Base-by-base conservation (phyloP, 1,139 yeast species). In the Sugiyamaella japonica region DNA sequence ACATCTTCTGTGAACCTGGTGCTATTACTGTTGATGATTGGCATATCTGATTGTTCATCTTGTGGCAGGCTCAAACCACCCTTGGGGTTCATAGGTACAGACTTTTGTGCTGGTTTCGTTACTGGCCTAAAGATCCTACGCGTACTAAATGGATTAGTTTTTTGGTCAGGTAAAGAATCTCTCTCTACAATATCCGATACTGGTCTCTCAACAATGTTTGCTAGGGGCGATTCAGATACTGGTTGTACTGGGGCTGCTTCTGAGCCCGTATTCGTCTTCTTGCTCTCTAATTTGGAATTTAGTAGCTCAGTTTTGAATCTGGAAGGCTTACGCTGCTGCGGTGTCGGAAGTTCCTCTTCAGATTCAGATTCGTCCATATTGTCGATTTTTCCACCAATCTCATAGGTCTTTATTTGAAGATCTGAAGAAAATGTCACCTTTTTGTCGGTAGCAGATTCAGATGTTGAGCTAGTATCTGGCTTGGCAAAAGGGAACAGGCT, bases 331-430 rank as follows among this genome's bases (percentile, higher is more conserved):
- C 60, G 59, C 39, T 49, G 38, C 1, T 48, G 38, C 39, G 48
- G 38, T 1, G 50, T 28, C 15, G 38, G 12, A 13, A 40, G 37
- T 7, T 37, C 53, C 20, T 41, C 55, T 13, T 54, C 50, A 29
- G 44, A 47, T 28, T 48, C 42, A 38, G 49, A 42, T 12, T 41
- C 25, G 16, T 56, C 46, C 25, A 20, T 3, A 6, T 40, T 57
- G 41, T 36, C 52, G 28, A 51, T 32, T 36, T 53, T 31, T 28
- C 20, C 56, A 6, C 43, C 46, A 40, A 63, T 63, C 23, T 63
- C 63, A 55, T 72, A 72, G 34, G 67, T 66, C 42, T 70, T 66
- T 25, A 73, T 68, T n/a, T 69, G 68, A 7, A 72, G 62, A 44
- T 66, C 56, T 45, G 70, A 63, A 34, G 74, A 57, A 58, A 72